A percentile compares a stretch with the other conserved stretches of the same genome.
Conservation (phyloP, 495 filamentous ascomycete genomes). For the Penicillium subrubescens region DNA sequence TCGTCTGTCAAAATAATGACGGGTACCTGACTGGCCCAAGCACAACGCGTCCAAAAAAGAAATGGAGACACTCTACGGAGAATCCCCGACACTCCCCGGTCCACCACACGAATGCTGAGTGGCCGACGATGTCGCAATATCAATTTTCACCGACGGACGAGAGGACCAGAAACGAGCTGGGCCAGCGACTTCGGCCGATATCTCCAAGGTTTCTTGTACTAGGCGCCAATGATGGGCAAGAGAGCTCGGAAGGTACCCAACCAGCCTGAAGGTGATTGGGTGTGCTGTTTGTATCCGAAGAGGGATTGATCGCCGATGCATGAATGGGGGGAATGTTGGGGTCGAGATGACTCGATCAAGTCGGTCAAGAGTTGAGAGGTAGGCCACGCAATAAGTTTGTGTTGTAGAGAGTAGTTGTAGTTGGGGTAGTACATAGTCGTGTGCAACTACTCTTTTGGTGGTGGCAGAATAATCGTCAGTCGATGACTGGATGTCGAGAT, state of each 20-base stretch:
- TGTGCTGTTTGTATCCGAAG: background rate
- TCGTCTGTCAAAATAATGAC: background rate
- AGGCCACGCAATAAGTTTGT: background rate
- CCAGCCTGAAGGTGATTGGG: background rate
- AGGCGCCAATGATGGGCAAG: background rate
- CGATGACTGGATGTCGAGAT: background rate
- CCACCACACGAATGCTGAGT: slow-evolving; percentile 4
- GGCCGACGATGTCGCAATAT: slow-evolving; percentile 16
- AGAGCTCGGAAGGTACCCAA: background rate
- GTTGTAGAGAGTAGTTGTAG: background rate
- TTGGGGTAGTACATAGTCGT: background rate
- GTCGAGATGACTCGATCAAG: background rate
- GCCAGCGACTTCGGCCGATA: background rate
- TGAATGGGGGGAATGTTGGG: background rate
- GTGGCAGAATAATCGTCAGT: background rate
- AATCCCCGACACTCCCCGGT: background rate
- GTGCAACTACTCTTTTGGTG: background rate
- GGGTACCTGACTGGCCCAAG: slow-evolving; percentile 8
- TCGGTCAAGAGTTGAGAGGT: background rate
- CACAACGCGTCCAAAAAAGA: background rate
- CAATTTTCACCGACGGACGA: background rate
- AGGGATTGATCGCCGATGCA: background rate
- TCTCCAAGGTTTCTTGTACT: background rate
- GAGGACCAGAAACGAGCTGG: background rate
- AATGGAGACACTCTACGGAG: background rate